A percentile compares a stretch with the other conserved stretches of the same genome.
Evolutionary conservation across 2,329 filamentous ascomycete species (phyloP).

Genomic region (Calonectria hongkongensis): DNA sequence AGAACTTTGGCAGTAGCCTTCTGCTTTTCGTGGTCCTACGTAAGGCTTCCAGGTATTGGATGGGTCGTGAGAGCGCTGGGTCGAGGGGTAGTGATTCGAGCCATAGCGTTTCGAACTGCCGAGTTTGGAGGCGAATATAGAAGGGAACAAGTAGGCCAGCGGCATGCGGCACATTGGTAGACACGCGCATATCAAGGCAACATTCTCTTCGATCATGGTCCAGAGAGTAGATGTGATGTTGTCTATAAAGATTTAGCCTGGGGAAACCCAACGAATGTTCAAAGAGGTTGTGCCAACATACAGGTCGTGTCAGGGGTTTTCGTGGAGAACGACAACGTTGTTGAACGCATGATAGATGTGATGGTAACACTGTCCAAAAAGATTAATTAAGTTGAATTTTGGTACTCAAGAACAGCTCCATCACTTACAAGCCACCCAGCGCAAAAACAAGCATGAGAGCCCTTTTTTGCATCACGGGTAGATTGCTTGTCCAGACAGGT

Average conservation of each 20-base stretch:
- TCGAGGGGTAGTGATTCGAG: constrained; percentile 26
- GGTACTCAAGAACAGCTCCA: not conserved
- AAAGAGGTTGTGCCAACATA: constrained; percentile 41
- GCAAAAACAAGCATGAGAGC: constrained; percentile 65
- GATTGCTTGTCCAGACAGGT: constrained; percentile 66
- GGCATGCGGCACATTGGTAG: constrained; percentile 63
- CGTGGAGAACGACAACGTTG: constrained; percentile 62
- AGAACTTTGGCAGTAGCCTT: constrained; percentile 52
- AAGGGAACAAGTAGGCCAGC: constrained; percentile 61
- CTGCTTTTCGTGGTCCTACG: constrained; percentile 55
- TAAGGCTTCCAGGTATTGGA: constrained; percentile 58
- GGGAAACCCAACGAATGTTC: not conserved
- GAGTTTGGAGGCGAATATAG: constrained; percentile 54
- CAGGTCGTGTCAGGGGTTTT: constrained; percentile 62
- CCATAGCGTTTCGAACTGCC: constrained; percentile 26
- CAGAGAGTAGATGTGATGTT: constrained; percentile 62
- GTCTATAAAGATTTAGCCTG: constrained; percentile 45
- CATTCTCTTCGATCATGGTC: constrained; percentile 63
- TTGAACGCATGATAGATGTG: constrained; percentile 65
- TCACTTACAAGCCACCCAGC: constrained; percentile 64
- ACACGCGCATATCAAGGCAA: constrained; percentile 63
- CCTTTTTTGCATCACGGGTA: constrained; percentile 63
- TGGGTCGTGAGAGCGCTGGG: constrained; percentile 37
- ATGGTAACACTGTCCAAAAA: constrained; percentile 58
- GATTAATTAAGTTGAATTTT: constrained; percentile 18